Conservation (phyloP, 108 stramenopile species). For the Cylindrotheca closterium region DNA sequence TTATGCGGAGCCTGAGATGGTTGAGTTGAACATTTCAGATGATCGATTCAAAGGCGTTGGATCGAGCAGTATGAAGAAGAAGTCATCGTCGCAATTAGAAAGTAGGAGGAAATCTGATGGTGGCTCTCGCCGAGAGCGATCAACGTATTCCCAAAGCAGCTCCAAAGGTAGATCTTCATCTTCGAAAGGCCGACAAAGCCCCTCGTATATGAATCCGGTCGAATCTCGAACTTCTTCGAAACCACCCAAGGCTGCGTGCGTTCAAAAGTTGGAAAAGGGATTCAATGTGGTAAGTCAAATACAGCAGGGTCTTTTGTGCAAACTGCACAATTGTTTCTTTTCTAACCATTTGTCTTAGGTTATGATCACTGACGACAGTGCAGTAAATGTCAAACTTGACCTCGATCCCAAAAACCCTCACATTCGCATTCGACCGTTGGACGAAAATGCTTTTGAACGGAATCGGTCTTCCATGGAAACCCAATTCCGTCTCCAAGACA, state of each 20-base stretch:
- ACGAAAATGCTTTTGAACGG: slow-evolving; percentile 26
- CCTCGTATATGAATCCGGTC: neutral
- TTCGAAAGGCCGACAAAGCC: no score
- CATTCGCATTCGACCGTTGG: slow-evolving; percentile 24
- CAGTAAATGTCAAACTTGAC: slow-evolving; percentile 1
- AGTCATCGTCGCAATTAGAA: neutral
- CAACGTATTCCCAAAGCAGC: neutral
- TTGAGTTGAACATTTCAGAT: slow-evolving; percentile 18
- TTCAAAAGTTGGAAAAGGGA: slow-evolving; percentile 23
- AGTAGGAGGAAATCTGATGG: neutral
- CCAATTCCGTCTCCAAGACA: slow-evolving; percentile 18
- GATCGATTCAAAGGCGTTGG: slow-evolving; percentile 19
- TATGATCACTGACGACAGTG: slow-evolving; percentile 5
- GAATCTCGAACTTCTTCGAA: neutral
- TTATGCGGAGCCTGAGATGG: slow-evolving; percentile 18
- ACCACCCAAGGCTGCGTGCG: neutral
- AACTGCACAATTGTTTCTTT: neutral
- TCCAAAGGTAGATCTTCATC: slow-evolving; percentile 1
- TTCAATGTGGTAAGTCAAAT: slow-evolving; percentile 25
- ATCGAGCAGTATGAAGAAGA: slow-evolving; percentile 1
- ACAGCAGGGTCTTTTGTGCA: neutral
- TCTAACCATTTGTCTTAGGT: neutral
- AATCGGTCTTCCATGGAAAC: slow-evolving; percentile 17
- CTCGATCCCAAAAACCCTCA: slow-evolving; percentile 23
- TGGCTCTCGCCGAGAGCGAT: neutral